Evolutionary conservation across 805 yeast genomes (phyloP).

Genomic region (Soucietia sequanensis): DNA sequence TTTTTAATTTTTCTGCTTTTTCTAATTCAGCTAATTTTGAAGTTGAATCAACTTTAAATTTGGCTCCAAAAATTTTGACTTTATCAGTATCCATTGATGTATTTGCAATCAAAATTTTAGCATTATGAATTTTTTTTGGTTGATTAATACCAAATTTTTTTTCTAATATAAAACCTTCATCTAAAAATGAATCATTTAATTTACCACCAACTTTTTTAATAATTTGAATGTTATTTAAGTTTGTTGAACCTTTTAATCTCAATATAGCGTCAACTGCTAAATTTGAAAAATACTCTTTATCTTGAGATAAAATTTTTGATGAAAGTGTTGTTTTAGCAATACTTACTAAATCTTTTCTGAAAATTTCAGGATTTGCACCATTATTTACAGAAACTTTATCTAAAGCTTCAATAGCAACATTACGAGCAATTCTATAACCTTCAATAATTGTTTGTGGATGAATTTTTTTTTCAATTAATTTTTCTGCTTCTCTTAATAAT

Average conservation of each 20-base stretch:
- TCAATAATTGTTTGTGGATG: slow-evolving; percentile 98
- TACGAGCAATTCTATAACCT: slow-evolving; percentile 87
- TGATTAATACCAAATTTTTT: slow-evolving; percentile 94
- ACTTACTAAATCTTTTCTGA: slow-evolving; percentile 73
- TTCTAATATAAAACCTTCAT: slow-evolving; percentile 91
- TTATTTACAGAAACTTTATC: slow-evolving; percentile 75
- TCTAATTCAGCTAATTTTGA: slow-evolving; percentile 91
- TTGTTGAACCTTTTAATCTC: slow-evolving; percentile 81
- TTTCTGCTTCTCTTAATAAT: slow-evolving; percentile 90
- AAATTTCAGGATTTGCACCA: slow-evolving; percentile 52
- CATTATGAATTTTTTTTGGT: slow-evolving; percentile 80
- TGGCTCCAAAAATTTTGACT: slow-evolving; percentile 96
- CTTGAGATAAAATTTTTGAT: slow-evolving; percentile 92
- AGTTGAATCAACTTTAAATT: slow-evolving; percentile 94
- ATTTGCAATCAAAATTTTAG: slow-evolving; percentile 87
- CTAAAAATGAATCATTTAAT: slow-evolving; percentile 86
- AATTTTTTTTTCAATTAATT: slow-evolving; percentile 84
- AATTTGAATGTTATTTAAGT: slow-evolving; percentile 88
- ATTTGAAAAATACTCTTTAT: slow-evolving; percentile 82
- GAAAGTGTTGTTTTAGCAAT: slow-evolving; percentile 94
- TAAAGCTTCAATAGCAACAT: slow-evolving; percentile 81
- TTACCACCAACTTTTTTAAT: slow-evolving; percentile 93
- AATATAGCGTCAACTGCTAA: slow-evolving; percentile 93
- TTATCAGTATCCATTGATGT: slow-evolving; percentile 97
- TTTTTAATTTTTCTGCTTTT: slow-evolving; percentile 89